Evolutionary conservation across 2,329 filamentous ascomycete genomes (phyloP), one percentile per base, ranked within the genome.

Genomic region (Venturia oleaginea): DNA sequence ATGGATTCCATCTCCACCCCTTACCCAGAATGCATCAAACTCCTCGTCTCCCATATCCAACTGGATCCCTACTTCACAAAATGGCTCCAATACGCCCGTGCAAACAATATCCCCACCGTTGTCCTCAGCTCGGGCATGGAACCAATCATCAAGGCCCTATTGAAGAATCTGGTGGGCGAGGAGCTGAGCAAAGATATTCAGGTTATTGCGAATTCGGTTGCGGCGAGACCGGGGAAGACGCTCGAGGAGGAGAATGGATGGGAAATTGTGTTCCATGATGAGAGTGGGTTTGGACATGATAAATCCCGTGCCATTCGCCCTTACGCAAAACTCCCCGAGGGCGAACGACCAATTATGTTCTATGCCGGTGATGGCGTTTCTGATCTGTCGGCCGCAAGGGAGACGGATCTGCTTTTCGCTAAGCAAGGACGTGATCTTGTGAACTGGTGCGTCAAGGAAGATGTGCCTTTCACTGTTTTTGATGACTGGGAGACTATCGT

Each of bases 351-450:
- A 2, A 87, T 86, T 46, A 85, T 97, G 78, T 91, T 97, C 75
- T 99, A 99, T 72, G 93, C 94, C 38, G 94, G 94, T 65, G 93
- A 97, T 71, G 93, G 93, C 60, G 91, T 97, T 4, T 95, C 90
- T 2, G 93, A 97, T 74, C 81, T 97, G 62, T 95, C 90, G 32
- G 94, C 93, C 10, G 93, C 94, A 3, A 86, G 89, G 70, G 92
- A 97, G 80, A 96, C 92, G 2, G 92, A 97, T 74, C 78, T 97
- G 63, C 81, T 97, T 42, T 97, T 97, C 72, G 93, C 93, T 63
- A 97, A 97, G 82, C 88, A 89, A 68, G 93, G 91, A 27, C 87
- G 91, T 75, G 90, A 97, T 76, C 84, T 97, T 64, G 88, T 97
- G 67, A 86, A 83, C 17, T 97, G 91, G 78, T 97, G 93, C 73